These are phyloP conservation scores for Chlorella ohadii DNA, from an alignment of 139 green algal genomes.

Conservation along the genomic window DNA sequence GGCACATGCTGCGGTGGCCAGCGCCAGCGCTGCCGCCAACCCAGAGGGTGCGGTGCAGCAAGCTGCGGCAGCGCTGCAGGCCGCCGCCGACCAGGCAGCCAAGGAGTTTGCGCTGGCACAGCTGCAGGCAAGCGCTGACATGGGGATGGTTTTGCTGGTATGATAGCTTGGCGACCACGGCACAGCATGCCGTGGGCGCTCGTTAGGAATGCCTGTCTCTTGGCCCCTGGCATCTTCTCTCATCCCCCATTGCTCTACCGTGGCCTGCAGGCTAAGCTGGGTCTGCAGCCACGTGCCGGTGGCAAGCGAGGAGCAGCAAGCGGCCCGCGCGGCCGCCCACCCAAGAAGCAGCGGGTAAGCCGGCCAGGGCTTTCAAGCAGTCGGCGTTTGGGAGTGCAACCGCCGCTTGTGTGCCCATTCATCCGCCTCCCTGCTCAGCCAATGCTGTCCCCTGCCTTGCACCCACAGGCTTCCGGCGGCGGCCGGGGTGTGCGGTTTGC, in stretches of 20 bases:
- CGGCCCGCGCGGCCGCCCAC: not conserved
- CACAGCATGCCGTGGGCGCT: too few relatives aligned
- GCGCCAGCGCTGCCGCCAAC: not conserved
- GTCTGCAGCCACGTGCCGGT: not conserved
- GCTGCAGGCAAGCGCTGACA: not conserved
- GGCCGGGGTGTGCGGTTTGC: conserved; percentile 14
- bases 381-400: not conserved
- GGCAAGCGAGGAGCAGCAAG: not conserved
- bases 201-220: too few relatives aligned
- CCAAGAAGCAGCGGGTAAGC: too few relatives aligned
- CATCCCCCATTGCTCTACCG: too few relatives aligned
- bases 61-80: not conserved
- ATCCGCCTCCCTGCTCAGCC: not conserved
- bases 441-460: not conserved
- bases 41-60: not conserved
- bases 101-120: not conserved
- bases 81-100: too few relatives aligned
- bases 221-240: too few relatives aligned
- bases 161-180: too few relatives aligned
- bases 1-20: not conserved
- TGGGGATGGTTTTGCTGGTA: too few relatives aligned
- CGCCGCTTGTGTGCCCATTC: too few relatives aligned
- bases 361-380: not conserved
- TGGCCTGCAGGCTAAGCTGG: too few relatives aligned
- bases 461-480: not conserved